Base-by-base conservation (phyloP, 441 rosid genomes). In the Theobroma grandiflorum region DNA sequence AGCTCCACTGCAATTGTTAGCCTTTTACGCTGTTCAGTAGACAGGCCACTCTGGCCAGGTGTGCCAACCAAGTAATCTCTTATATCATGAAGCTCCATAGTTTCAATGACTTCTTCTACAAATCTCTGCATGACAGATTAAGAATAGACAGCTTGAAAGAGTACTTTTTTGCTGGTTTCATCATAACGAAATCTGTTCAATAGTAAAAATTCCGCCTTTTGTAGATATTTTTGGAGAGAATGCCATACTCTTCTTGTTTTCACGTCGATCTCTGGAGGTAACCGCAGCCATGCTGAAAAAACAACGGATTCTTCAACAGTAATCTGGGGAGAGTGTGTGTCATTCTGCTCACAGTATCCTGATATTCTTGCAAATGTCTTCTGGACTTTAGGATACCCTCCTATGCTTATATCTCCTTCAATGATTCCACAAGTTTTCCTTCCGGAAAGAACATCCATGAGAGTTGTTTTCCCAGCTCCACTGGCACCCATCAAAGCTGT, bases 401-500 rank as follows among this genome's bases (percentile, higher is more conserved):
- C 87, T 58, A 90, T 81, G 67, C 81, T 90, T 52, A 92, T 89
- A 9, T 89, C 90, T 72, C 95, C 94, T 76, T 87, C 86, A 15
- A 90, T 90, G 26, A 49, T 75, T 8, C 95, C 95, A 2, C 87
- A 86, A 16, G 90, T 92, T 85, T 92, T 92, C 75, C 95, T 86
- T 65, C 95, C 92, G 2, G 90, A 74, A 65, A 92, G 89, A 83
- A 92, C 93, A 76, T 92, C 95, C 90, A 90, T 79, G 31, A 91
- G 90, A 47, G 95, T 91, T 40, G 95, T 91, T 80, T 91, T 91
- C 4, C 93, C 93, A 37, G 95, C 93, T 22, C 95, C 95, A 77
- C 93, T 92, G 33, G 89, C 93, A 16, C 92, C 95, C 93, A 92
- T 92, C 75, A 92, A 26, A 8, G 95, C 95, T 38, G 93, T 90